Base-by-base conservation (phyloP, 148 eudicot genomes). In the Drosera capensis region DNA sequence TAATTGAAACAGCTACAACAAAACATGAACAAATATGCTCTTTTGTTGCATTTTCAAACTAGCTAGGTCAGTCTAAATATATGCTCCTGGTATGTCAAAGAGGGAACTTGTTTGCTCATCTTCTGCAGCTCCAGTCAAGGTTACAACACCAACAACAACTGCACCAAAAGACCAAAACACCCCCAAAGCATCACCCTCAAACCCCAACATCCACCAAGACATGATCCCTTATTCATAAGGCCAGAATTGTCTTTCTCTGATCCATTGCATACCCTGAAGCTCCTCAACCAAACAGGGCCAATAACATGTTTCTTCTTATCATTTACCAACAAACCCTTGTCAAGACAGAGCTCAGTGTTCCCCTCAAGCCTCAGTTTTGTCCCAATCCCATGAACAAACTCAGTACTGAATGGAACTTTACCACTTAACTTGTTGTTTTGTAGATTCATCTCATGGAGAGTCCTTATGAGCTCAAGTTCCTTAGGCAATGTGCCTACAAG, bases 361-460 rank as follows among this genome's bases (percentile, higher is more conserved):
- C 96, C 96, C 25, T 69, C 55, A 55, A 86, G 36, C 60, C 69
- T 81, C 20, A 86, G 45, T 59, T 82, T 81, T 20, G 21, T 48
- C 5, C 81, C 87, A 39, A 79, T 23, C 34, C 52, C 67, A 3
- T 44, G 25, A 14, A 43, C 67, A 51, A 86, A 81, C 6, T 39
- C 30, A n/a, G 60, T 43, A 42, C 81, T 54, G 50, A 86, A 79
- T 22, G 81, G 93, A 21, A 86, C 37, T 34, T 53, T 60, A 3
- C 96, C 96, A 60, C 68, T 73, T 51, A 86, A 29, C 35, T 29
- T 52, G 43, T 86, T 86, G 58, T 78, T 81, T 49, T 55, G 66
- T 50, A 86, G 55, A 56, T 81, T 71, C 58, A 86, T n/a, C 65
- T 86, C 96, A 52, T 60, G 65, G 39, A 82, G 49, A 23, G 37